phyloP scores from a whole-genome alignment of 192 early-diverging fungal genomes.

The Entophlyctis helioformis region DNA sequence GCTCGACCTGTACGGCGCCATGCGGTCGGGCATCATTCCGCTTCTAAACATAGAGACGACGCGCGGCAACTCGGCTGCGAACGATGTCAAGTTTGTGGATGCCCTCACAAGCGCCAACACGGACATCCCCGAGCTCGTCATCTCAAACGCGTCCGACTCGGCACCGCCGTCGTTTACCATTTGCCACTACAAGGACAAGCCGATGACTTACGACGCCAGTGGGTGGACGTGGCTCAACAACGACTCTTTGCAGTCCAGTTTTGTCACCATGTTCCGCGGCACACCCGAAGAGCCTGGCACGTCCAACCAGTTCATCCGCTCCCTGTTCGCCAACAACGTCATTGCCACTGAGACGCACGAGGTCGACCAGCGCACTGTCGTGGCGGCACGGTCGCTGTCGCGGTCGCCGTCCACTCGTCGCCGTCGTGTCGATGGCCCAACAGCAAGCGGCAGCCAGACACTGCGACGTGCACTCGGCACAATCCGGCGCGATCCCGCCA shows the following conservation, averaged over 20 bases:
- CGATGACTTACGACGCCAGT: constrained; percentile 68
- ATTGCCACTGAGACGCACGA: constrained; percentile 66
- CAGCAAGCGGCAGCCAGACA: too few species aligned
- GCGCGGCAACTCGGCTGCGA: too few species aligned
- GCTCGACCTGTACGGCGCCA: constrained; percentile 47
- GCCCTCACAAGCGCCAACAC: constrained; percentile 6
- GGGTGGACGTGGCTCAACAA: constrained; percentile 68
- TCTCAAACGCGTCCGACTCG: neutral
- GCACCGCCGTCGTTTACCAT: constrained; percentile 68
- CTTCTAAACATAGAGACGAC: too few species aligned
- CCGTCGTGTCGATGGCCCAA: too few species aligned
- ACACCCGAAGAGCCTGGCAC: constrained; percentile 28
- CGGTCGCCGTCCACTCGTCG: constrained; percentile 21
- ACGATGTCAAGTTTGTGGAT: too few species aligned
- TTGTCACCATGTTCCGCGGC: constrained; percentile 65
- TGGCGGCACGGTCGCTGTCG: constrained; percentile 65
- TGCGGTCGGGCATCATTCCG: constrained; percentile 16
- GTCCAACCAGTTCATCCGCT: constrained; percentile 61
- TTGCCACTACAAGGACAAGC: constrained; percentile 54
- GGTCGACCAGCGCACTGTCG: constrained; percentile 58
- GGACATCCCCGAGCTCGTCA: constrained; percentile 6
- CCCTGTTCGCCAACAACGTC: constrained; percentile 60
- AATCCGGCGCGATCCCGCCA: too few species aligned
- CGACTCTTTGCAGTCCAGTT: constrained; percentile 61
- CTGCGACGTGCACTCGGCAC: too few species aligned